phyloP scores from a whole-genome alignment of 164 flowering plant genomes.

The Buxus sempervirens region DNA sequence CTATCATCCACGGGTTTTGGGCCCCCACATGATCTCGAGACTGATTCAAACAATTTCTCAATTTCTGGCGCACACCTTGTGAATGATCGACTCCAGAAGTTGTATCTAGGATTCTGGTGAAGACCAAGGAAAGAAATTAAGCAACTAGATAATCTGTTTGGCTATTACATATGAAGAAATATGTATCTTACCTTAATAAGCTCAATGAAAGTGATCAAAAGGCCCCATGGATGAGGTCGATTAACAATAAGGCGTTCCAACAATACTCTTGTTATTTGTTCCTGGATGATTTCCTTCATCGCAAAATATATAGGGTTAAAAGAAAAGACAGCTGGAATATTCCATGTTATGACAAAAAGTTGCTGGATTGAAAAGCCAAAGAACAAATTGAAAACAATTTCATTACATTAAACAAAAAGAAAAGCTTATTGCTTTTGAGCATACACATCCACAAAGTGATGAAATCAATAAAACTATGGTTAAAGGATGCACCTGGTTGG shows the following conservation, averaged over 20 bases:
- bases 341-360: too few relatives aligned
- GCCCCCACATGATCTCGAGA: slow-evolving; percentile 89
- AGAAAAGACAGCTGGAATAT: neutral
- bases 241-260: slow-evolving; percentile 85
- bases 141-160: too few relatives aligned
- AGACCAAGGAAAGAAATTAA: neutral
- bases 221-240: slow-evolving; percentile 99
- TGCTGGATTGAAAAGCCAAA: neutral
- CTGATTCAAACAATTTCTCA: slow-evolving; percentile 85
- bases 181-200: slow-evolving; percentile 68
- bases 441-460: neutral
- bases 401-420: too few relatives aligned
- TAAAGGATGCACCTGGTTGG: slow-evolving; percentile 58
- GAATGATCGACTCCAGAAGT: slow-evolving; percentile 84
- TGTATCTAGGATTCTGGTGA: slow-evolving; percentile 84
- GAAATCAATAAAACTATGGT: too few relatives aligned
- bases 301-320: neutral
- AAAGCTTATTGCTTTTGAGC: too few relatives aligned
- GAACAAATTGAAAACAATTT: too few relatives aligned
- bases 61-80: slow-evolving; percentile 93
- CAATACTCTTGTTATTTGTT: slow-evolving; percentile 93
- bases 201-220: slow-evolving; percentile 91
- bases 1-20: slow-evolving; percentile 77
- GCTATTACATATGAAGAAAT: neutral
- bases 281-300: slow-evolving; percentile 83